A percentile compares a stretch with the other conserved stretches of the same genome.
These are phyloP conservation scores for Buddleja alternifolia DNA, from an alignment of 257 asterid genomes.

Conservation along the genomic window DNA sequence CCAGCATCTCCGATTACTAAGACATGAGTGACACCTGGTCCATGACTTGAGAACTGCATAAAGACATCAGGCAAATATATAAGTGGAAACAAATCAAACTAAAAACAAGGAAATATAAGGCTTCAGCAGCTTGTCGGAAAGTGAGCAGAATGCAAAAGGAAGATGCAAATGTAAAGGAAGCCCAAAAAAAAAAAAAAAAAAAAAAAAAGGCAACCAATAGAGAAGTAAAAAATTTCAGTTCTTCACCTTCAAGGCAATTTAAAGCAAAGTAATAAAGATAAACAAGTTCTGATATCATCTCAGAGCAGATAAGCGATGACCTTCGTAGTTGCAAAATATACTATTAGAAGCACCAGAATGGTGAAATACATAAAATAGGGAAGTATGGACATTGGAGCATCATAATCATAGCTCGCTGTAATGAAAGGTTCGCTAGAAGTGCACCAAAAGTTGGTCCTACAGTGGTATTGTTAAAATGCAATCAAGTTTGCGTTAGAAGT, in stretches of 20 bases:
- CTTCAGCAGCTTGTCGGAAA: neutral
- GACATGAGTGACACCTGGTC: conserved; percentile 88
- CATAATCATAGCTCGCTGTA: no score
- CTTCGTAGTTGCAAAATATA: neutral
- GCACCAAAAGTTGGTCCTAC: conserved; percentile 91
- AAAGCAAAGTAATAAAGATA: no score
- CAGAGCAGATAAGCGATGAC: neutral
- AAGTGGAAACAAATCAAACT: neutral
- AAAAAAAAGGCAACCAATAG: neutral
- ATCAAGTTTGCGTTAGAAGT: neutral
- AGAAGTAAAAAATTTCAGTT: neutral
- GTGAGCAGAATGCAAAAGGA: conserved; percentile 10
- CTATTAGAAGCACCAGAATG: neutral
- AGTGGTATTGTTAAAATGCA: conserved; percentile 64
- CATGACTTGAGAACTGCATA: conserved; percentile 71
- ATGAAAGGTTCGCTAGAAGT: conserved; percentile 86
- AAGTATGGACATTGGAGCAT: no score
- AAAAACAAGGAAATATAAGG: neutral
- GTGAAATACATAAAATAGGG: neutral
- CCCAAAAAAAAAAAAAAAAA: neutral
- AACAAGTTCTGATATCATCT: neutral
- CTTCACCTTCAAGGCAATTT: neutral
- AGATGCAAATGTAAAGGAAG: neutral
- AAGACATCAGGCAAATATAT: conserved; percentile 22
- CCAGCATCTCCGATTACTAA: conserved; percentile 98